Percentiles rank a stretch among this genome's conserved stretches.
These are phyloP conservation scores for Wickerhamiella alocasiicola DNA, from an alignment of 805 yeast species.

Conservation along the genomic window DNA sequence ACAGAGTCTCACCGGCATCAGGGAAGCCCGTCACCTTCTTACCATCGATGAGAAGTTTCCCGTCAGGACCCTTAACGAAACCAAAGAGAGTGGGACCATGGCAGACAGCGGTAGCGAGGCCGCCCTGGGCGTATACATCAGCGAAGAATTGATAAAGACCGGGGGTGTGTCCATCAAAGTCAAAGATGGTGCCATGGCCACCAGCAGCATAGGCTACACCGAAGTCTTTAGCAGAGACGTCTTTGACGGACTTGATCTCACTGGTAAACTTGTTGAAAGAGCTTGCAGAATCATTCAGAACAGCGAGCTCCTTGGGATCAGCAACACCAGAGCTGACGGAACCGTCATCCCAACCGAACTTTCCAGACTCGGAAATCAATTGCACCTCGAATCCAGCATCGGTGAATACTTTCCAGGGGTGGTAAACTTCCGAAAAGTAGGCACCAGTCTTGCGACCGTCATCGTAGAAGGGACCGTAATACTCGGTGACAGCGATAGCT, in stretches of 20 bases:
- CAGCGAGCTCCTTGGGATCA: slow-evolving; percentile 34
- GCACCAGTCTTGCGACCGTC: slow-evolving; percentile 54
- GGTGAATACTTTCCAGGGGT: slow-evolving; percentile 41
- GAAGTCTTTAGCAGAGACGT: slow-evolving; percentile 38
- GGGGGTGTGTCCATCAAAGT: slow-evolving; percentile 39
- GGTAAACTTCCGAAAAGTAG: slow-evolving; percentile 45
- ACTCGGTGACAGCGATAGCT: slow-evolving; percentile 19
- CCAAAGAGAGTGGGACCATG: slow-evolving; percentile 54
- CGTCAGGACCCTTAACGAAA: slow-evolving; percentile 33
- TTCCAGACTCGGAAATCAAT: slow-evolving; percentile 48
- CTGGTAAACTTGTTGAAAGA: slow-evolving; percentile 32
- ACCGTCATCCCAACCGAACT: slow-evolving; percentile 45
- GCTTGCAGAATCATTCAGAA: slow-evolving; percentile 31
- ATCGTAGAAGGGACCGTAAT: slow-evolving; percentile 34
- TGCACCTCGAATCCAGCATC: slow-evolving; percentile 41
- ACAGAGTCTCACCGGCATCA: slow-evolving; percentile 37
- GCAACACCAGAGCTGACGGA: slow-evolving; percentile 35
- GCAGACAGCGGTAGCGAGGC: slow-evolving; percentile 53
- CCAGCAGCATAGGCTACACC: slow-evolving; percentile 49
- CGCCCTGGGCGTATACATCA: slow-evolving; percentile 38
- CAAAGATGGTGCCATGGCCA: slow-evolving; percentile 53
- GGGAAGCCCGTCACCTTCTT: slow-evolving; percentile 51
- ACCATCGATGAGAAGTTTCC: slow-evolving; percentile 38
- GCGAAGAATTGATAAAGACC: slow-evolving; percentile 36
- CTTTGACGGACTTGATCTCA: slow-evolving; percentile 36